Evolutionary conservation across 2,329 filamentous ascomycete genomes (phyloP), one percentile per base, ranked within the genome.

Genomic region (Penicillium psychrosexuale): DNA sequence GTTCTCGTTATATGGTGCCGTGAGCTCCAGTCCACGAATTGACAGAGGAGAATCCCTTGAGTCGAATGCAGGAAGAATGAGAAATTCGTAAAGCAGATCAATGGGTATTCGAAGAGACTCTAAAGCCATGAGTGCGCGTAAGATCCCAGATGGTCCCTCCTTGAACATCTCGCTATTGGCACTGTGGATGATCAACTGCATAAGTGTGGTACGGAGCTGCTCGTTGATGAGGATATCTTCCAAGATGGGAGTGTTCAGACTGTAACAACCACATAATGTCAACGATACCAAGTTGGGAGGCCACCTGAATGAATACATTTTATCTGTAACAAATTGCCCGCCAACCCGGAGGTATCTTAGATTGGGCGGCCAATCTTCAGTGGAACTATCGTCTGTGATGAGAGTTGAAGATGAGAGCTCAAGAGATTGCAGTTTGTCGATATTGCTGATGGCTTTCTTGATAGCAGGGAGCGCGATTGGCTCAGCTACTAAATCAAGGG

Each of bases 401-500:
- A 24, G 9, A 24, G 56, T 63, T 42, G 27, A 51, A 33, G 30
- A 53, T 34, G 48, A 80, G 15, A 83, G 72, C 45, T 72, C 73
- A 8, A 86, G 72, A 3, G 69, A 68, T 6, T 65, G 65, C 6
- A 86, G 71, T 8, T 71, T 68, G 2, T 63, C 36, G 19, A 86
- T 73, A 28, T 75, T 68, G n/a, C 72, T 71, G 7, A 84, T 66
- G 0, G 81, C 77, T 45, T 78, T 77, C 58, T 82, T 78, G 13
- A 86, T 72, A 4, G 72, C 69, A 24, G 73, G 66, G 57, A 83
- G 76, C 6, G 70, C 69, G 30, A 84, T 78, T 1, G 75, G 69
- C 53, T 83, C 80, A 12, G 71, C 75, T 7, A 85, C 78, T 3
- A 82, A 74, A 5, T 75, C 77, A 7, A 86, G 70, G 60, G 85